Base-by-base conservation (phyloP, 805 yeast genomes). In the Sugiyamaella americana region DNA sequence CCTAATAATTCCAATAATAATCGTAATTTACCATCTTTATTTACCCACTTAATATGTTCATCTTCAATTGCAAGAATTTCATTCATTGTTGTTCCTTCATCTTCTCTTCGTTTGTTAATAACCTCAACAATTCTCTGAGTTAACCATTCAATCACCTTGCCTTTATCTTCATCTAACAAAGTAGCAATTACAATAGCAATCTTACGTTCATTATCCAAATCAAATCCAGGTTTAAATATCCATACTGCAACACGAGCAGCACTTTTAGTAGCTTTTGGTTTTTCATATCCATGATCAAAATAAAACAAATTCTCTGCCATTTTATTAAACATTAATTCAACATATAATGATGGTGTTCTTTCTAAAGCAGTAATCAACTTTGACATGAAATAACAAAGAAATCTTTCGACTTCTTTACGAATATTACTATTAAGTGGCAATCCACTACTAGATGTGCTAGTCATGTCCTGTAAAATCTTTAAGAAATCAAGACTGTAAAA, bases 401-500 rank as follows among this genome's bases (percentile, higher is more conserved):
- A 80, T 40, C 79, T 76, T 32, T 79, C 81, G 10, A 84, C 74
- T 47, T 82, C 87, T 24, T 67, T 69, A 48, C 87, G 69, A 3
- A 79, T 68, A 1, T 79, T 72, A 30, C 20, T 39, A 23, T 21
- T 17, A 13, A 16, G 46, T 2, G 44, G 13, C 16, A 80, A 63
- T 4, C 81, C 79, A 26, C 68, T 67, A 22, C 72, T 58, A 16
- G 74, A 61, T 34, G 70, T 72, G 10, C 79, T 67, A 4, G 84
- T 65, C 56, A 84, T 66, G 22, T 74, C 69, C 56, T 79, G 74
- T 0, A 85, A 59, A 2, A 75, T 58, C 13, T 72, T 60, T 74
- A 91, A 75, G 58, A 93, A 79, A 60, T 89, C 96, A 29, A 93
- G 59, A 43, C 96, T 69, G 56, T 73, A 81, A 29, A 85, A 62